Conservation (phyloP, 2,329 filamentous ascomycete genomes). For the Fusarium marasasianum region DNA sequence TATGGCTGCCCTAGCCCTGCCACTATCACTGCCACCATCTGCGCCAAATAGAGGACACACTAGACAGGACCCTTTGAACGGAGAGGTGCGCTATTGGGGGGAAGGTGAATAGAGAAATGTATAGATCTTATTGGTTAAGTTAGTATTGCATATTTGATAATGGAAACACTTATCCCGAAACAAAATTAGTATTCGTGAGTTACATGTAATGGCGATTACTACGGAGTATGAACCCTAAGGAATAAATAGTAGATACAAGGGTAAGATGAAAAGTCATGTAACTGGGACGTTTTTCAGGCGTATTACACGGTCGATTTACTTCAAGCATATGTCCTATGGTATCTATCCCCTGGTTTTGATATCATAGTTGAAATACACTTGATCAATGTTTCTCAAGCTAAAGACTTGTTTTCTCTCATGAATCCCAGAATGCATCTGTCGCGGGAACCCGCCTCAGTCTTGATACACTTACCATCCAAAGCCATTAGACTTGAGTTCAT, state of each 20-base stretch:
- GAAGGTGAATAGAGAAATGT: rapidly evolving
- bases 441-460: rapidly evolving
- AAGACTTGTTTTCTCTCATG: rapidly evolving
- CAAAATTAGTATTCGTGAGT: rapidly evolving
- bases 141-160: not conserved
- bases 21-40: constrained; percentile 47
- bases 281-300: rapidly evolving
- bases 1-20: constrained; percentile 54
- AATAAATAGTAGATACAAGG: not conserved
- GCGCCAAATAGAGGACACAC: constrained; percentile 28
- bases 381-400: rapidly evolving
- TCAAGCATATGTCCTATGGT: too few relatives aligned
- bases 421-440: not conserved
- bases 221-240: too few relatives aligned
- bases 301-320: too few relatives aligned
- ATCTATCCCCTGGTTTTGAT: rapidly evolving
- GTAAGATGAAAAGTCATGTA: rapidly evolving
- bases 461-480: constrained; percentile 2
- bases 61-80: not conserved
- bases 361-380: rapidly evolving
- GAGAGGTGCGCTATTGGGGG: rapidly evolving
- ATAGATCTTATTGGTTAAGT: not conserved
- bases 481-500: not conserved
- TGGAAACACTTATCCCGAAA: rapidly evolving
- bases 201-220: rapidly evolving